phyloP scores from a whole-genome alignment of 192 early-diverging fungal genomes.

The Mortierella antarctica region DNA sequence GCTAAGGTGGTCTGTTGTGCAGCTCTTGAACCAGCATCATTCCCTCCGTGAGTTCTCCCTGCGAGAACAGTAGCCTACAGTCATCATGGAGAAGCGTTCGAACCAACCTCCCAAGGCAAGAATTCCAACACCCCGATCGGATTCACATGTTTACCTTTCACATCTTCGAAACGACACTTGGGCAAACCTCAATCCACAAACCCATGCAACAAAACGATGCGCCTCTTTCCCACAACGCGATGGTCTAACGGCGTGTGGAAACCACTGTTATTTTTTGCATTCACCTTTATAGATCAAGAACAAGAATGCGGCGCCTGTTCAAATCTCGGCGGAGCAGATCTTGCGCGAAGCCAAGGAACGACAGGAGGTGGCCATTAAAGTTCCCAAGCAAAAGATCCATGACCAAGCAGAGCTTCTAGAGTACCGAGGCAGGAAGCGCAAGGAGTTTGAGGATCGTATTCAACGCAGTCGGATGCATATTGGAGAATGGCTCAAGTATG shows the following conservation, averaged over 20 bases:
- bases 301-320: conserved; percentile 96
- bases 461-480: conserved; percentile 87
- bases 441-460: conserved; percentile 94
- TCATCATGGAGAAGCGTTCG: no score
- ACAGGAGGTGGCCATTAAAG: conserved; percentile 68
- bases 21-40: background rate
- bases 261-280: background rate
- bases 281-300: conserved; percentile 83
- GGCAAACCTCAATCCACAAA: no score
- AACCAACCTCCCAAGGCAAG: no score
- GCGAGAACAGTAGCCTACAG: no score
- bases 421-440: conserved; percentile 89
- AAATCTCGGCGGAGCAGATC: conserved; percentile 99
- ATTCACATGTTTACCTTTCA: no score
- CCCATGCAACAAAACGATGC: no score
- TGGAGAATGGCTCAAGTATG: conserved; percentile 95
- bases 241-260: no score
- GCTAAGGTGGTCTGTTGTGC: no score
- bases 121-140: no score
- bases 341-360: conserved; percentile 94
- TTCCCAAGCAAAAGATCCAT: conserved; percentile 88
- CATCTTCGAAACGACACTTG: no score
- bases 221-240: no score
- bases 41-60: no score
- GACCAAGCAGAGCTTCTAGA: conserved; percentile 94